A percentile compares a stretch with the other conserved stretches of the same genome.
phyloP scores from a whole-genome alignment of 768 basidiomycete species.

The Boletus sp. region DNA sequence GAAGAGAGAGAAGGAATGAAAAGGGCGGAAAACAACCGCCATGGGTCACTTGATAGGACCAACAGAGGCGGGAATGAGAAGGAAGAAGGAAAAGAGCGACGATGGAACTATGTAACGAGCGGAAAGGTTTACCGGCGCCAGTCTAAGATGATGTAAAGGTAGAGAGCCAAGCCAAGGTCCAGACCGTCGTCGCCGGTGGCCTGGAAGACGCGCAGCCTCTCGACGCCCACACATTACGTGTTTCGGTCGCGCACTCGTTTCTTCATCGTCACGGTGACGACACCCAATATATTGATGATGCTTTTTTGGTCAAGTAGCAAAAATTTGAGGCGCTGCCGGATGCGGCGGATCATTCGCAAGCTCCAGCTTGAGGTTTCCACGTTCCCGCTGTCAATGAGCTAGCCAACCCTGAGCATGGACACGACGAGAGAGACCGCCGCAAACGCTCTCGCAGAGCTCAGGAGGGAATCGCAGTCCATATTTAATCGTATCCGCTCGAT shows the following conservation, averaged over 20 bases:
- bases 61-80: neutral
- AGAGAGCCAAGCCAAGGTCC: neutral
- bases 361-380: no score
- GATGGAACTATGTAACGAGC: slow-evolving; percentile 9
- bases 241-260: no score
- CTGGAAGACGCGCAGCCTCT: no score
- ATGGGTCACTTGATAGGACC: slow-evolving; percentile 18
- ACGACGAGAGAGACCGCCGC: slow-evolving; percentile 6
- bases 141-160: slow-evolving; percentile 6
- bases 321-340: no score
- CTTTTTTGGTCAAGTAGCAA: neutral
- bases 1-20: slow-evolving; percentile 15
- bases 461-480: slow-evolving; percentile 70
- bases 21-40: slow-evolving; percentile 23
- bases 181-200: neutral
- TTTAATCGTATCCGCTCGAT: slow-evolving; percentile 91
- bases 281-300: no score
- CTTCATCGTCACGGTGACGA: no score
- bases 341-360: no score
- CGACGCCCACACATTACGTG: neutral
- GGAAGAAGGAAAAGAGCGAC: slow-evolving; percentile 13
- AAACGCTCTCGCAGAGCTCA: slow-evolving; percentile 47
- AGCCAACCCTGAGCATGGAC: neutral
- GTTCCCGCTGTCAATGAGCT: no score
- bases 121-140: slow-evolving; percentile 2